These are phyloP conservation scores for Aegilops sharonensis DNA, from an alignment of 176 grass and related monocot genomes.

Conservation along the genomic window DNA sequence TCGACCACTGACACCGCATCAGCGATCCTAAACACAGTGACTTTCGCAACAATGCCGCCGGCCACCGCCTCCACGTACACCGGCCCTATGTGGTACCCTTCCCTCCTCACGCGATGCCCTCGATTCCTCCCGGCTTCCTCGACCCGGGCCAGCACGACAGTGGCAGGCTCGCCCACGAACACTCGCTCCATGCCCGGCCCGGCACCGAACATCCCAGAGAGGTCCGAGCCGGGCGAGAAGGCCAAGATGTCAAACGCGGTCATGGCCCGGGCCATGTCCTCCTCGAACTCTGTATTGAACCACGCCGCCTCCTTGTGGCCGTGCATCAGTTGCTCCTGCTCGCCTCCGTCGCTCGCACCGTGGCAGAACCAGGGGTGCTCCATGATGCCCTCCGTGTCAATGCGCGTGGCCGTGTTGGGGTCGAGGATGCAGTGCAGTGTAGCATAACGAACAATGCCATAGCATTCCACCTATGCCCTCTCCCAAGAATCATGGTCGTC, in stretches of 20 bases:
- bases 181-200: constrained; percentile 44
- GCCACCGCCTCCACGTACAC: constrained; percentile 41
- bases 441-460: no score
- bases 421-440: constrained; percentile 50
- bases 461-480: no score
- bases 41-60: constrained; percentile 49
- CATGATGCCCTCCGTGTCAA: constrained; percentile 50
- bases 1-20: constrained; percentile 54
- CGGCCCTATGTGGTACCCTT: constrained; percentile 13
- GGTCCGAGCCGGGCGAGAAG: constrained; percentile 57
- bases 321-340: constrained; percentile 37
- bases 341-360: constrained; percentile 9
- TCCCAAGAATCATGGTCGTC: no score
- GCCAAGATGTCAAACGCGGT: constrained; percentile 84
- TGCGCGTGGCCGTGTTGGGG: constrained; percentile 52
- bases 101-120: constrained; percentile 27
- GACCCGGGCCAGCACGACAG: constrained; percentile 28
- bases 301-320: constrained; percentile 11
- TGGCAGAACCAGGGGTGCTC: constrained; percentile 61
- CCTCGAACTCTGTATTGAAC: constrained; percentile 41
- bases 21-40: constrained; percentile 39
- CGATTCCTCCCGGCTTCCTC: constrained; percentile 28
- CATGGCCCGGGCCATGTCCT: constrained; percentile 29
- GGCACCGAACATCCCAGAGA: constrained; percentile 49
- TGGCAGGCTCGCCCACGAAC: constrained; percentile 27